phyloP scores from a whole-genome alignment of 345 rosid species.

The Theobroma cacao region DNA sequence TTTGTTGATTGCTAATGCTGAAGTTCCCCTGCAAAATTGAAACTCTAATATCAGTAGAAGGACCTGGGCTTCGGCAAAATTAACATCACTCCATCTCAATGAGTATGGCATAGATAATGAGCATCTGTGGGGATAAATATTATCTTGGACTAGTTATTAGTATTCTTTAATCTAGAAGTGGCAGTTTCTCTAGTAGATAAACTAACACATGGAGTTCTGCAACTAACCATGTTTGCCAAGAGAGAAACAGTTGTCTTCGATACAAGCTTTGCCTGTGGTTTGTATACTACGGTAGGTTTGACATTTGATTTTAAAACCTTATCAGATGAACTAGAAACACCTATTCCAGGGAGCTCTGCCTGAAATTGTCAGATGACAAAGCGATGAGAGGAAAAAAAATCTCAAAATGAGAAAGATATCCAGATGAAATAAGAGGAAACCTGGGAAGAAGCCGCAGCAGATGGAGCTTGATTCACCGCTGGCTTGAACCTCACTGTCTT shows the following conservation, averaged over 20 bases:
- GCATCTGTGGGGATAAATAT: background rate
- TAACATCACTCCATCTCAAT: background rate
- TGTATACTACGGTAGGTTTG: slow-evolving; percentile 53
- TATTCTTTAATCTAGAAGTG: background rate
- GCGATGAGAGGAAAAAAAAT: slow-evolving; percentile 20
- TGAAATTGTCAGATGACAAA: slow-evolving; percentile 25
- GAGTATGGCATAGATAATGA: background rate
- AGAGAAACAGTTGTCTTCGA: slow-evolving; percentile 75
- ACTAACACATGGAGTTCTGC: background rate
- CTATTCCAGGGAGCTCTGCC: slow-evolving; percentile 41
- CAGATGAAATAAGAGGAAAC: slow-evolving; percentile 28
- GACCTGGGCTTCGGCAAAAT: background rate
- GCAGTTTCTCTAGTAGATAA: background rate
- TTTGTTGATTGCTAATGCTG: slow-evolving; percentile 27
- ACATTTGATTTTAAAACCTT: slow-evolving; percentile 37
- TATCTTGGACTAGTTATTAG: background rate
- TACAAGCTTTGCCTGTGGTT: slow-evolving; percentile 84
- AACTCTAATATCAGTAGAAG: background rate
- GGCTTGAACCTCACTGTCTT: slow-evolving; percentile 71
- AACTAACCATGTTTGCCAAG: slow-evolving; percentile 77
- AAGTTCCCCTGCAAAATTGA: slow-evolving; percentile 49
- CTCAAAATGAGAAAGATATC: background rate
- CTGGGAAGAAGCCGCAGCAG: slow-evolving; percentile 40
- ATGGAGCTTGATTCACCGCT: slow-evolving; percentile 29
- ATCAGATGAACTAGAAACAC: slow-evolving; percentile 34